Evolutionary conservation across 129 eudicot species (phyloP), one percentile per base, ranked within the genome.

Genomic region (Scalesia atractyloides): DNA sequence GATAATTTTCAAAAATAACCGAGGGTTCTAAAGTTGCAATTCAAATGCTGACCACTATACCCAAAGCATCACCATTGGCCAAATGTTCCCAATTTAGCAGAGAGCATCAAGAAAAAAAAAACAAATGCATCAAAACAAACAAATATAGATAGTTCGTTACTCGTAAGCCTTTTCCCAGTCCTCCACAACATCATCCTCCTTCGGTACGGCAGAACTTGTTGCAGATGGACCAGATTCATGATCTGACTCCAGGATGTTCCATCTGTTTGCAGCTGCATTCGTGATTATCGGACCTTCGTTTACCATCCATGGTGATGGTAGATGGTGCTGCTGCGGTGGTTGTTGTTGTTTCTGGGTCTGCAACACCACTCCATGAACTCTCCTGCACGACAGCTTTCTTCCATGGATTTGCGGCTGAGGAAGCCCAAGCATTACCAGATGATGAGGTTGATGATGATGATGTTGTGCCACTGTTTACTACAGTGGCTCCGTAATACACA

Each of bases 121-220:
- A 41, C 2, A 9, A 6, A 41, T 41, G 10, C 10, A 41, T 6
- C 10, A 0, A 41, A 41, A 41, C 46, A 41, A 41, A 41, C 46
- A 8, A 39, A 8, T 41, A 8, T 41, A 41, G 10, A 41, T 7
- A 41, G 53, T 10, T 19, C 19, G 43, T 79, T 76, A 81, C 33
- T 84, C 88, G 70, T 48, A 87, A 1, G 98, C 97, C 72, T 88
- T 76, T 69, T 90, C 97, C 98, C 98, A 94, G 80, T 92, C 90
- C 50, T 94, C 98, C 50, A 78, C 93, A 17, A 84, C 91, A 39
- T 63, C 85, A 5, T 66, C 81, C 64, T 51, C 37, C 22, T 76
- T 64, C 33, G 18, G 76, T 3, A 57, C 54, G 17, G n/a, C 16
- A 34, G 30, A 12, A 74, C 64, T 57, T 15, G 51, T 82, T 14